Evolutionary conservation across 345 rosid species (phyloP).

Genomic region (Linum usitatissimum): DNA sequence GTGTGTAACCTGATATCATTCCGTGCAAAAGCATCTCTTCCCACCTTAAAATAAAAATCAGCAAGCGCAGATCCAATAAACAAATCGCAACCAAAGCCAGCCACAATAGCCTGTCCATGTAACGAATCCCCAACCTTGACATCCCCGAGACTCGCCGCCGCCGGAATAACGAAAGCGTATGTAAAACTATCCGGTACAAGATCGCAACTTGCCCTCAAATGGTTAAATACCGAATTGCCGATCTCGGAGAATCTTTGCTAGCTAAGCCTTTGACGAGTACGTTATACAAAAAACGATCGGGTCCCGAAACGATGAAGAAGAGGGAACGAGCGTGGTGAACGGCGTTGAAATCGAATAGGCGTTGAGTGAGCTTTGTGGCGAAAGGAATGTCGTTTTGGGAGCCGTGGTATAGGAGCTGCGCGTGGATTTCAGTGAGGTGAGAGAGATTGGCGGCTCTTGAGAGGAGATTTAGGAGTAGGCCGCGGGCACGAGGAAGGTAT

Average conservation of each 20-base stretch:
- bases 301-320: constrained; percentile 42
- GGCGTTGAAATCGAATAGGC: constrained; percentile 47
- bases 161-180: constrained; percentile 41
- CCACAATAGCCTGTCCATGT: constrained; percentile 42
- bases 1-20: constrained; percentile 75
- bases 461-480: constrained; percentile 35
- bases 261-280: constrained; percentile 56
- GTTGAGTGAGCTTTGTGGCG: constrained; percentile 62
- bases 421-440: constrained; percentile 51
- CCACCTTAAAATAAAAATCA: constrained; percentile 42
- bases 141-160: constrained; percentile 32
- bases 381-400: constrained; percentile 36
- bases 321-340: constrained; percentile 37
- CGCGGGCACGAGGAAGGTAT: constrained; percentile 14
- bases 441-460: constrained; percentile 31
- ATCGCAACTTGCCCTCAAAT: constrained; percentile 28
- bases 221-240: constrained; percentile 41
- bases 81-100: constrained; percentile 48
- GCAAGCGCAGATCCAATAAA: constrained; percentile 52
- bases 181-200: constrained; percentile 53
- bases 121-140: constrained; percentile 32
- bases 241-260: constrained; percentile 23
- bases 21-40: constrained; percentile 22
- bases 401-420: constrained; percentile 49
- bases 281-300: constrained; percentile 68